Conservation (phyloP, 1,139 yeast species). For the Magnusiomyces clavatus region DNA sequence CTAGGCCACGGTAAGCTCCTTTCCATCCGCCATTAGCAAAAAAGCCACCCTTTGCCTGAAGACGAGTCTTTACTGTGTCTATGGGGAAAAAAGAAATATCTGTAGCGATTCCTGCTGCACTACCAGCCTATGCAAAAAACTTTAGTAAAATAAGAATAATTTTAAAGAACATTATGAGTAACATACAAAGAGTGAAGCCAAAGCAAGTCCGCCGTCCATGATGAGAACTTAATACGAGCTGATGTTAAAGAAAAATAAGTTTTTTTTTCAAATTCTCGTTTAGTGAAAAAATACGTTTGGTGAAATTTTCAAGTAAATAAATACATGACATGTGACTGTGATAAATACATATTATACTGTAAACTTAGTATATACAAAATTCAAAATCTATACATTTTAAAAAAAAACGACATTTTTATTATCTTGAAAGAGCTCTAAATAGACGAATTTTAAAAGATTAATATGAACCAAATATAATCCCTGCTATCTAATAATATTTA, state of each 20-base stretch:
- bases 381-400: too few species aligned
- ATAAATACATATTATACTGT: too few species aligned
- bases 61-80: constrained; percentile 86
- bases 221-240: neutral
- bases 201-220: constrained; percentile 23
- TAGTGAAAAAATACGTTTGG: too few species aligned
- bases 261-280: neutral
- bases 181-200: constrained; percentile 29
- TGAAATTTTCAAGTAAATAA: neutral
- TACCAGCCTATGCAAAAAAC: constrained; percentile 57
- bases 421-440: too few species aligned
- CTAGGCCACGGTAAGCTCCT: constrained; percentile 87
- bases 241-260: neutral
- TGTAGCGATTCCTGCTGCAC: constrained; percentile 92
- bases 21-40: constrained; percentile 85
- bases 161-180: too few species aligned
- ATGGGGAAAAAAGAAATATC: constrained; percentile 94
- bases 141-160: neutral
- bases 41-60: constrained; percentile 94
- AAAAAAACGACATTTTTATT: too few species aligned
- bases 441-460: too few species aligned
- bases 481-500: too few species aligned
- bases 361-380: too few species aligned
- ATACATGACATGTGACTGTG: too few species aligned
- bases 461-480: too few species aligned